Base-by-base conservation (phyloP, 2,329 filamentous ascomycete species). In the Aureobasidium sp. region DNA sequence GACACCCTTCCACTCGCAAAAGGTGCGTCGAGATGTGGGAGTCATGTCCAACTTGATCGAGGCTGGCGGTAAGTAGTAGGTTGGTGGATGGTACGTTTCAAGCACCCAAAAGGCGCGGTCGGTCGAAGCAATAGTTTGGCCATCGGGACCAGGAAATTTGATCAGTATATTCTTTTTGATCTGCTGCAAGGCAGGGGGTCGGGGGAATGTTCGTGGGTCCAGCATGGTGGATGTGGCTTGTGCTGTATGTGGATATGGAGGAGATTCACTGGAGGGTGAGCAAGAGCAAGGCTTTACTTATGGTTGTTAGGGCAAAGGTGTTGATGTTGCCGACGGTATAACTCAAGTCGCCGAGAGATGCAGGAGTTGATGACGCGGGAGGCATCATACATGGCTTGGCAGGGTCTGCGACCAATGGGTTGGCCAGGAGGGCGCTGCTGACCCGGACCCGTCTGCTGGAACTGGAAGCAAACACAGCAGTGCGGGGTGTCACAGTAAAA, bases 31-130 rank as follows among this genome's bases (percentile, higher is more conserved):
- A 1, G 73, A 69, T 3, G 79, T 81, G 45, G 73, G 75, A 29
- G 69, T 74, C 43, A 84, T 69, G 4, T 77, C 73, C 13, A 81
- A 65, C 21, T 75, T 75, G 60, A 85, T 66, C 13, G 77, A 74
- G 2, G 75, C 74, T 1, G 75, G 77, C 1, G 84, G 82, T 4
- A 86, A 73, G 67, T 85, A 86, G 70, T 85, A 86, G 29, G 83
- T 84, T 5, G 83, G 84, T 35, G 83, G 81, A 65, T 85, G 83
- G 64, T 82, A 81, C 19, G 82, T 84, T 69, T 86, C 82, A 35
- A 86, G 73, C 4, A 83, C 82, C 83, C 83, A 85, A 68, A 79
- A 85, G 2, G 78, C 81, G 47, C 81, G 76, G 59, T 74, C 79
- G 7, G 83, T 84, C 45, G 85, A 81, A 11, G 81, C 83, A 63